Base-by-base conservation (phyloP, 176 grass and related monocot species). In the Panicum miliaceum region DNA sequence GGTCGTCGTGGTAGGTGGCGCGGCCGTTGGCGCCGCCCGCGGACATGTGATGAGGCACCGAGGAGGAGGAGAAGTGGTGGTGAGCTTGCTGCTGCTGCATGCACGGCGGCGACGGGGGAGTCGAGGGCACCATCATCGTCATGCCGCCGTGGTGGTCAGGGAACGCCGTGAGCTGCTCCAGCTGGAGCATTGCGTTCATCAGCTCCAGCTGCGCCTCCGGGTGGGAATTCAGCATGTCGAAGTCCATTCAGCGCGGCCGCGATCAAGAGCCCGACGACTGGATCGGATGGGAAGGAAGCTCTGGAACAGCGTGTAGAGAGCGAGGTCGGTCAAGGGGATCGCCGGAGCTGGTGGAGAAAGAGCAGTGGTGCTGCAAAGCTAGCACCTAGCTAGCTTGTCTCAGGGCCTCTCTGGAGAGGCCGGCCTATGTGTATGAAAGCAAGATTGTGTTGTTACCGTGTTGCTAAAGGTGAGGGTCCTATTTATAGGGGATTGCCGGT, bases 131-230 rank as follows among this genome's bases (percentile, higher is more conserved):
- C 79, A 16, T 42, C 86, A 81, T 78, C 38, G 38, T 6, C 86
- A 77, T 78, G 65, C 19, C 56, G 65, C 36, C 50, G 50, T 81
- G 68, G 32, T 84, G 12, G 29, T 51, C 85, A 15, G 85, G 78
- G 70, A 81, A 48, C 6, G 45, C 79, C 0, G 79, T 51, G 57
- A 97, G 89, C 69, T 97, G 89, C 84, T 91, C 86, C 50, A 94
- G 88, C 86, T 94, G 88, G 62, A 97, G 68, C 90, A 92, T 92
- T 70, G 90, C 92, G 86, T 91, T 92, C 92, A 97, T 92, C 43
- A 94, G 90, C 87, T 97, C 95, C 14, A 89, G 77, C 47, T 97
- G 95, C 8, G 84, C 68, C 34, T 97, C 95, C 66, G 90, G 90
- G 54, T 74, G 81, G 46, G 88, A 87, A 35, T 86, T 92, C 58